A percentile compares a stretch with the other conserved stretches of the same genome.
These are phyloP conservation scores for Phytophthora chlamydospora DNA, from an alignment of 352 stramenopile genomes.

Conservation along the genomic window DNA sequence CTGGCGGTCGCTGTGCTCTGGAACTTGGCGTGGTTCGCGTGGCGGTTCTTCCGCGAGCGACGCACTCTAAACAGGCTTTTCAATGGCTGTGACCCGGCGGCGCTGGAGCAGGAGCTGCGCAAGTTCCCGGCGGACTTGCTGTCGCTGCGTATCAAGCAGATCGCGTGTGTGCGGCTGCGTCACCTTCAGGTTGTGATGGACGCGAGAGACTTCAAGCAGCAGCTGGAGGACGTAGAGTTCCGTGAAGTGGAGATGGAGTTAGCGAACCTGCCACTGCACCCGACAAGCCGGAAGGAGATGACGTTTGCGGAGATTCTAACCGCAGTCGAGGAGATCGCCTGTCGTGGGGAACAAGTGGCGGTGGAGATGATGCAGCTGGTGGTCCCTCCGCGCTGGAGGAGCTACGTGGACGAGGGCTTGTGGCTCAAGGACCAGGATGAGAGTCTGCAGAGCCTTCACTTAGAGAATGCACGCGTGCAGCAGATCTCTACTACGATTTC, in stretches of 20 bases:
- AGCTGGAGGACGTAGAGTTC: constrained; percentile 49
- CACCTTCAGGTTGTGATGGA: constrained; percentile 51
- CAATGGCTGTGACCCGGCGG: constrained; percentile 20
- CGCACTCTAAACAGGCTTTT: constrained; percentile 53
- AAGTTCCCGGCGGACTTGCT: constrained; percentile 40
- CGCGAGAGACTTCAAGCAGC: constrained; percentile 39
- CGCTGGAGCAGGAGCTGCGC: constrained; percentile 40
- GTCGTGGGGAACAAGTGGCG: constrained; percentile 57
- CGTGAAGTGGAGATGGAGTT: constrained; percentile 48
- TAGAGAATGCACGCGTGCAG: constrained; percentile 49
- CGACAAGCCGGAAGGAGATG: constrained; percentile 51
- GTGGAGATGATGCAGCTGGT: constrained; percentile 55
- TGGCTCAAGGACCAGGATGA: constrained; percentile 55
- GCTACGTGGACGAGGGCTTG: constrained; percentile 40
- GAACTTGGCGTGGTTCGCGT: constrained; percentile 50
- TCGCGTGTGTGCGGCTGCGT: constrained; percentile 51
- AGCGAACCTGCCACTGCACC: constrained; percentile 39
- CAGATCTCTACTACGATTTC: constrained; percentile 48
- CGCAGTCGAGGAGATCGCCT: constrained; percentile 59
- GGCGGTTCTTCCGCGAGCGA: constrained; percentile 50
- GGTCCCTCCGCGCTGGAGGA: constrained; percentile 51
- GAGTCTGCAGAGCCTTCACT: constrained; percentile 46
- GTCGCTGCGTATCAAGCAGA: constrained; percentile 53
- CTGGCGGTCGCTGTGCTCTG: constrained; percentile 43
- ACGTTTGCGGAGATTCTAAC: constrained; percentile 68